Conservation (phyloP, 2,329 filamentous ascomycete genomes). For the Exserohilum turcica region DNA sequence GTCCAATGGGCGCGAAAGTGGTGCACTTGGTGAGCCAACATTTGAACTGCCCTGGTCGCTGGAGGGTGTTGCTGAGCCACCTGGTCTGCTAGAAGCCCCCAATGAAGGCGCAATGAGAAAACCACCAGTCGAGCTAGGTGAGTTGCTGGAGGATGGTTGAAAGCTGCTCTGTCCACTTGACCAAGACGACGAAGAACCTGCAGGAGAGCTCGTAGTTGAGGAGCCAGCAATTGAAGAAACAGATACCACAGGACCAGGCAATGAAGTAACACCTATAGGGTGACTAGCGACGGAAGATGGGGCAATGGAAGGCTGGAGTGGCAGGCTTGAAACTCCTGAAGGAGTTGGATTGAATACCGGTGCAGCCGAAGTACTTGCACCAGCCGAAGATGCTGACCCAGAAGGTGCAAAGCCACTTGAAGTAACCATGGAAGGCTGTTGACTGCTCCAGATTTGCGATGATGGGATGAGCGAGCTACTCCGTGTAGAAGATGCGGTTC, state of each 20-base stretch:
- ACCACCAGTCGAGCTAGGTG: background rate
- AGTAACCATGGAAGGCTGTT: background rate
- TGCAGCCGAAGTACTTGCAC: background rate
- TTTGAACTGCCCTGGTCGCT: background rate
- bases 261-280: background rate
- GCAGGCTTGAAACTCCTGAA: background rate
- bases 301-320: background rate
- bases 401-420: background rate
- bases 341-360: background rate
- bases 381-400: background rate
- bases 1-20: background rate
- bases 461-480: background rate
- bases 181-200: background rate
- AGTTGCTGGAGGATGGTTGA: background rate
- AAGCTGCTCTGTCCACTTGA: background rate
- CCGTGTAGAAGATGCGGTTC: background rate
- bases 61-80: background rate
- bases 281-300: background rate
- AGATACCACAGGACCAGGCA: background rate
- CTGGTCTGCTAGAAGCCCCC: background rate
- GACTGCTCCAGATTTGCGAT: background rate
- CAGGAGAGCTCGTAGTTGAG: background rate
- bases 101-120: background rate
- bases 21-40: background rate
- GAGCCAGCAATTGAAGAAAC: background rate